These are phyloP conservation scores for Trypanosoma boissoni DNA, from an alignment of 208 protist genomes.

Conservation along the genomic window DNA sequence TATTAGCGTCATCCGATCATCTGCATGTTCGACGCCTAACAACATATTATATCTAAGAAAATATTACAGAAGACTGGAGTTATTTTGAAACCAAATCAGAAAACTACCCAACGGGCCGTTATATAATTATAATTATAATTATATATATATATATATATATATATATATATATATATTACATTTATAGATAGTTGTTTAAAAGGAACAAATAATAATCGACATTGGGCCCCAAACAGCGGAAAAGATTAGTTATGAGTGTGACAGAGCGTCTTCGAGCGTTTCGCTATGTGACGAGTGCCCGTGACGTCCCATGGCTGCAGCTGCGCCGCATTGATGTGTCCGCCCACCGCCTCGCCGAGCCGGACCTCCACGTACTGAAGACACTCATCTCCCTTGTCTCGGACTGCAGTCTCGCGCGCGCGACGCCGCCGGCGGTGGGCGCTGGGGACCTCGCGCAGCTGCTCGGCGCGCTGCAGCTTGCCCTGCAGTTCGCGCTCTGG, in stretches of 20 bases:
- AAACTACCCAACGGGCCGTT: too few species aligned
- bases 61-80: too few species aligned
- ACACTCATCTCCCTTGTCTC: conserved; percentile 52
- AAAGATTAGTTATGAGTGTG: conserved; percentile 29
- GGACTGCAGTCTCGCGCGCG: conserved; percentile 24
- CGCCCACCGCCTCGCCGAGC: conserved; percentile 35
- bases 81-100: too few species aligned
- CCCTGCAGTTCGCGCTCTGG: conserved; percentile 79
- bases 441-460: conserved; percentile 69
- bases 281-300: conserved; percentile 24
- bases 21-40: too few species aligned
- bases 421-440: conserved; percentile 31
- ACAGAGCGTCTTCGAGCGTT: conserved; percentile 48
- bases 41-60: too few species aligned
- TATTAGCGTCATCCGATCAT: too few species aligned
- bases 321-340: conserved; percentile 54
- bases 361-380: conserved; percentile 69
- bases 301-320: conserved; percentile 54
- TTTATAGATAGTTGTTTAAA: conserved; percentile 4
- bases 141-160: conserved; percentile 13
- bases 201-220: too few species aligned
- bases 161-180: conserved; percentile 5
- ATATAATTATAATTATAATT: conserved; percentile 9
- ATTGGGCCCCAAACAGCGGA: conserved; percentile 15
- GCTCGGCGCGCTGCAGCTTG: conserved; percentile 51